Evolutionary conservation across 2,329 filamentous ascomycete genomes (phyloP).

Genomic region (Xylaria polymorpha): DNA sequence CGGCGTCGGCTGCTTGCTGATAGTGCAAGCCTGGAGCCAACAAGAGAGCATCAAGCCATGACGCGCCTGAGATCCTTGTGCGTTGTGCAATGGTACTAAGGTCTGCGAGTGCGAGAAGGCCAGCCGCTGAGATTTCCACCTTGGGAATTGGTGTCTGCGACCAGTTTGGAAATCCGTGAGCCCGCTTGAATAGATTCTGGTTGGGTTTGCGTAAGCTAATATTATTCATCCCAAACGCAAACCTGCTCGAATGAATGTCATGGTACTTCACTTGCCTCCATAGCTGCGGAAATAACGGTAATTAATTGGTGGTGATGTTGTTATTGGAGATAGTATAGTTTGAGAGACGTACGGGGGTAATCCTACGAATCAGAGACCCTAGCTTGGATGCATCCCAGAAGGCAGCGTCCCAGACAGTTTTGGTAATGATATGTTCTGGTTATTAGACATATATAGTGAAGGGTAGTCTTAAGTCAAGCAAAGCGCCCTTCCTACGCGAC

Average conservation of each 20-base stretch:
- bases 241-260: background rate
- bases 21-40: slow-evolving; percentile 71
- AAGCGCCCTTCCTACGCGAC: background rate
- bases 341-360: background rate
- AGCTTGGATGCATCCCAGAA: background rate
- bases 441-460: background rate
- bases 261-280: slow-evolving; percentile 38
- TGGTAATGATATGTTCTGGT: background rate
- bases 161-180: slow-evolving; percentile 56
- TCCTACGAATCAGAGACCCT: slow-evolving; percentile 2
- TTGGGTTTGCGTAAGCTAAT: slow-evolving; percentile 21
- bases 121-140: slow-evolving; percentile 62
- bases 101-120: slow-evolving; percentile 69
- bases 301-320: slow-evolving; percentile 2
- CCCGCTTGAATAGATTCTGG: slow-evolving; percentile 43
- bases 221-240: background rate
- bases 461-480: background rate
- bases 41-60: slow-evolving; percentile 66
- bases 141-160: slow-evolving; percentile 58
- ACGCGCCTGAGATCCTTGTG: slow-evolving; percentile 67
- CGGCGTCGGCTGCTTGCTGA: slow-evolving; percentile 66
- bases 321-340: background rate
- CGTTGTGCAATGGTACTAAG: slow-evolving; percentile 66
- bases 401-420: background rate
- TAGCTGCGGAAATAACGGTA: slow-evolving; percentile 11